Evolutionary conservation across 768 basidiomycete species (phyloP), one percentile per base, ranked within the genome.

Genomic region (Basidioascus undulatus): DNA sequence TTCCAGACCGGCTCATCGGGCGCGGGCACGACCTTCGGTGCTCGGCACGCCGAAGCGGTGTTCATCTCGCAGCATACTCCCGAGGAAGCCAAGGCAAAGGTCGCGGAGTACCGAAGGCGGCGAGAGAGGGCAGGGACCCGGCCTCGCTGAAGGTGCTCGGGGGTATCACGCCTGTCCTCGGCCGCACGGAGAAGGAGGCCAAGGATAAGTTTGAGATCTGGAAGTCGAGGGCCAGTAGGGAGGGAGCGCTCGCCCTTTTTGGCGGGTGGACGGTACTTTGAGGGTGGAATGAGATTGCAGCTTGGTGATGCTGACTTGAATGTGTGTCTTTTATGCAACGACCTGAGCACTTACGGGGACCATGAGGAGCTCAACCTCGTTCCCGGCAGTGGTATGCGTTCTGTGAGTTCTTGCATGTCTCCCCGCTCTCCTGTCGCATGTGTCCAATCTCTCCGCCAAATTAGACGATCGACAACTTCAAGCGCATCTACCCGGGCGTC

Each of bases 1-100:
- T 43, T 18, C 32, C 42, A 43, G 18, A 37, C 42, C n/a, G 42
- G 42, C 18, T 24, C 25, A n/a, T 42, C 36, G 15, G n/a, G 9
- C 5, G 30, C 41, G 4, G 42, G 42, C 1, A 25, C 33, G 13
- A 18, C 10, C 5, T 43, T 43, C 25, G 35, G 21, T 3, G 35
- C 42, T 9, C 15, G 25, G 20, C 35, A 37, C 30, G 36, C 35
- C 16, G 35, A 43, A n/a, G 42, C 42, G 15, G 42, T 43, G 3
- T 36, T 40, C 32, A 26, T 40, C 28, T 30, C 28, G 28, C 10
- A 9, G 28, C 9, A 30, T 30, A 30, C 28, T 9, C 28, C 28
- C 28, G 28, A 30, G 15, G 28, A 15, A 9, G 28, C 28, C 10
- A 30, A 9, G 9, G 28, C 9, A 1, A 30, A 15, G 28, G 28